Evolutionary conservation across 805 yeast genomes (phyloP).

Genomic region (Tanozyma kutaoensis): DNA sequence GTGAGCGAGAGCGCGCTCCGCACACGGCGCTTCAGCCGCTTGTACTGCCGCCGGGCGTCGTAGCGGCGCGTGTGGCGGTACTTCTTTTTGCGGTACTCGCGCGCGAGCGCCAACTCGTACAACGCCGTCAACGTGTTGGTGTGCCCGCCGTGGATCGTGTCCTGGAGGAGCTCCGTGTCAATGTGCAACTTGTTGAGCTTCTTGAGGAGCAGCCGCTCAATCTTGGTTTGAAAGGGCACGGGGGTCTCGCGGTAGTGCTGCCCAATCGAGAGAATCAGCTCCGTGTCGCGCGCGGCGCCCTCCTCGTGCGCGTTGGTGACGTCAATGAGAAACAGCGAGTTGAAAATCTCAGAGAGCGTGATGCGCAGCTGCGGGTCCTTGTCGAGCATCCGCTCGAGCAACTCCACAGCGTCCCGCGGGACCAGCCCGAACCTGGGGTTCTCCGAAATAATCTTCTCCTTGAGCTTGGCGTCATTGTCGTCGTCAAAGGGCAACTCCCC

Average conservation of each 20-base stretch:
- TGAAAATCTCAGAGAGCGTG: conserved; percentile 19
- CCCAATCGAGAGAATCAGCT: conserved; percentile 23
- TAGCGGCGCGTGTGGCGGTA: conserved; percentile 15
- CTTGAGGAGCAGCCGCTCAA: conserved; percentile 52
- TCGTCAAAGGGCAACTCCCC: conserved; percentile 91
- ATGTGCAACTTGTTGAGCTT: conserved; percentile 48
- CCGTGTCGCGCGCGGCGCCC: conserved; percentile 14
- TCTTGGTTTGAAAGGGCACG: conserved; percentile 40
- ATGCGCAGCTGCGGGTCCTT: conserved; percentile 64
- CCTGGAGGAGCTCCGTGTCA: conserved; percentile 45
- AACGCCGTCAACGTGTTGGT: conserved; percentile 66
- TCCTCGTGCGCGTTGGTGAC: conserved; percentile 14
- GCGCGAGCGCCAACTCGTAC: conserved; percentile 56
- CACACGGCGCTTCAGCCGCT: conserved; percentile 18
- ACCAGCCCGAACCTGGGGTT: conserved; percentile 44
- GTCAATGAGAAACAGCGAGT: conserved; percentile 21
- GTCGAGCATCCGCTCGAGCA: conserved; percentile 41
- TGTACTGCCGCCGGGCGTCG: conserved; percentile 18
- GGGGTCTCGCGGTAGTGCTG: conserved; percentile 19
- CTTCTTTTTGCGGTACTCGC: conserved; percentile 26
- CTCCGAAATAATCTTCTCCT: conserved; percentile 42
- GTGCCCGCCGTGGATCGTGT: conserved; percentile 42
- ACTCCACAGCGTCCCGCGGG: conserved; percentile 33
- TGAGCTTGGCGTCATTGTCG: conserved; percentile 56
- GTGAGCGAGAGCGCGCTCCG: conserved; percentile 21